These are phyloP conservation scores for Xylaria digitata DNA, from an alignment of 2,329 filamentous ascomycete species.

Conservation along the genomic window DNA sequence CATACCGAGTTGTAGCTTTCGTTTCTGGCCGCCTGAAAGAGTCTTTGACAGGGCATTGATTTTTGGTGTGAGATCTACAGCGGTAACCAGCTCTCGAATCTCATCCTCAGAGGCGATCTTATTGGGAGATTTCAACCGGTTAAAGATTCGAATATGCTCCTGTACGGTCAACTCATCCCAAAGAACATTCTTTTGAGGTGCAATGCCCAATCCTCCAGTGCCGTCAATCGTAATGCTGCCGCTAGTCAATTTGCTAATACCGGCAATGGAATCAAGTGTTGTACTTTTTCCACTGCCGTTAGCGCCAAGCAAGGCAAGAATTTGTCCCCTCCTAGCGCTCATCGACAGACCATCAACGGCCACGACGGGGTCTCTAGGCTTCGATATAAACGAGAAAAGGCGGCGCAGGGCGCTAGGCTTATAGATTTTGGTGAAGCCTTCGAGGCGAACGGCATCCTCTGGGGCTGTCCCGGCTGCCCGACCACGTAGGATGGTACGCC, in stretches of 20 bases:
- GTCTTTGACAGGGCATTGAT: constrained; percentile 77
- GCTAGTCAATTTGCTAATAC: constrained; percentile 79
- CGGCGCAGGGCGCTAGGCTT: constrained; percentile 70
- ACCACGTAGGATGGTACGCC: constrained; percentile 63
- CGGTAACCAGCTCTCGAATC: constrained; percentile 71
- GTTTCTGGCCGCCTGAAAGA: constrained; percentile 89
- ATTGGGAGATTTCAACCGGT: constrained; percentile 76
- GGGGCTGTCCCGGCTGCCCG: constrained; percentile 43
- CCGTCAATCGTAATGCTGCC: constrained; percentile 83
- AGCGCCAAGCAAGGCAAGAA: constrained; percentile 85
- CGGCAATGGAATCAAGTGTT: constrained; percentile 87
- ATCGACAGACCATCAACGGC: constrained; percentile 82
- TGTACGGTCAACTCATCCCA: constrained; percentile 90
- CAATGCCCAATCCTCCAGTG: constrained; percentile 83
- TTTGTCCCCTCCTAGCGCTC: constrained; percentile 79
- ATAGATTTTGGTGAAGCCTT: constrained; percentile 83
- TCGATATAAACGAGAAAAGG: constrained; percentile 59
- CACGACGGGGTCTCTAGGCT: constrained; percentile 73
- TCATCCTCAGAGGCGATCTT: constrained; percentile 67
- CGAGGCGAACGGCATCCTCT: constrained; percentile 73
- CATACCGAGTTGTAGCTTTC: constrained; percentile 92
- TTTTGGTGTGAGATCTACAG: constrained; percentile 82
- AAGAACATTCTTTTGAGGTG: constrained; percentile 92
- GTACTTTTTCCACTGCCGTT: constrained; percentile 94
- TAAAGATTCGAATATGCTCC: constrained; percentile 88